phyloP scores from a whole-genome alignment of 2,329 filamentous ascomycete genomes.

The Botrytis galanthina region DNA sequence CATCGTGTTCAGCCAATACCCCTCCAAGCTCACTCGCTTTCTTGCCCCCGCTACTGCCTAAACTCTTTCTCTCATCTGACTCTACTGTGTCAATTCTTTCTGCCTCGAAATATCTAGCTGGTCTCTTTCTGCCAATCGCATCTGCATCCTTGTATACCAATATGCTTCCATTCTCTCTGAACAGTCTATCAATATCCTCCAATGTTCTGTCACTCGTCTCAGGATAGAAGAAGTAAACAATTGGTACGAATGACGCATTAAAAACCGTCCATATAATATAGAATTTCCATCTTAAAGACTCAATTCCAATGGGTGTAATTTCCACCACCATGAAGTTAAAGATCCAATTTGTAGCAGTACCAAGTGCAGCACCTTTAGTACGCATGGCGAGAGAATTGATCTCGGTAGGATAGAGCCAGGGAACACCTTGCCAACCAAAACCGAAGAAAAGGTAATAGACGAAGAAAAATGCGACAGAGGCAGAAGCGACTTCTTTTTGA shows the following conservation, averaged over 20 bases:
- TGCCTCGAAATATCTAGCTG: conserved; percentile 11
- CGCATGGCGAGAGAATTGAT: conserved; percentile 52
- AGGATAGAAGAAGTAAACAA: conserved; percentile 49
- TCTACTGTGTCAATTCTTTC: neutral
- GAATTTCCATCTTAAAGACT: conserved; percentile 57
- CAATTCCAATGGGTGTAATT: conserved; percentile 42
- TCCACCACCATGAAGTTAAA: conserved; percentile 49
- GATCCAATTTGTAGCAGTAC: conserved; percentile 44
- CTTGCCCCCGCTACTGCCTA: neutral
- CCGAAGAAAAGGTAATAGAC: conserved; percentile 54
- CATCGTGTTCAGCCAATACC: conserved; percentile 11
- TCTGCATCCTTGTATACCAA: conserved; percentile 10
- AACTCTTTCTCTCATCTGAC: neutral
- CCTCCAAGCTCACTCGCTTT: neutral
- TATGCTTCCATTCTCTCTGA: conserved; percentile 14
- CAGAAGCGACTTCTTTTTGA: conserved; percentile 23
- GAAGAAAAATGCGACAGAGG: conserved; percentile 42
- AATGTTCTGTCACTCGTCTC: conserved; percentile 43
- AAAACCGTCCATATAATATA: conserved; percentile 56
- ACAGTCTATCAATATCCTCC: conserved; percentile 18
- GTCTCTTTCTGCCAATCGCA: conserved; percentile 8
- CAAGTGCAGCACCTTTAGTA: conserved; percentile 57
- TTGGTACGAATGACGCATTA: conserved; percentile 38
- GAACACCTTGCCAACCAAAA: conserved; percentile 46
- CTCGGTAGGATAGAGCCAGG: conserved; percentile 54